Conservation (phyloP, 2,329 filamentous ascomycete species). For the Calonectria montana region DNA sequence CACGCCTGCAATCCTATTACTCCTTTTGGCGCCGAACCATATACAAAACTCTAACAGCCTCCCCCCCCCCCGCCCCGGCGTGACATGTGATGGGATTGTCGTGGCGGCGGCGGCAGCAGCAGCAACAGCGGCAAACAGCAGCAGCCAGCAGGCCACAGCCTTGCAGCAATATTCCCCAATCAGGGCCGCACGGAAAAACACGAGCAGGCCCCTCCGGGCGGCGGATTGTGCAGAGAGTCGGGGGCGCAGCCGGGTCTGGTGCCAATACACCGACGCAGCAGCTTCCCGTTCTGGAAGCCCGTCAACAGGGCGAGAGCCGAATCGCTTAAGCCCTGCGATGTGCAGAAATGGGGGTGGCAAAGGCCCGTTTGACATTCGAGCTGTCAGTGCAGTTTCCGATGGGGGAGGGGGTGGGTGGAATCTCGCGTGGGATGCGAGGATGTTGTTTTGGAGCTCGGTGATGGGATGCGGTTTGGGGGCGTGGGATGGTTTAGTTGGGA, state of each 20-base stretch:
- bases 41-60: not conserved
- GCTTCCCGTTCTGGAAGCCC: slow-evolving; percentile 20
- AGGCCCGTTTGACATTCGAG: slow-evolving; percentile 14
- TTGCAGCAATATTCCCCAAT: not conserved
- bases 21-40: not conserved
- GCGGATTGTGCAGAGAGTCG: not conserved
- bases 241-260: not conserved
- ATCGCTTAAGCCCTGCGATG: not conserved
- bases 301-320: not conserved
- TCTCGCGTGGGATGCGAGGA: not conserved
- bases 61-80: not conserved
- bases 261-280: not conserved
- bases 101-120: too few species aligned
- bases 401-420: not conserved
- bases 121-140: too few species aligned
- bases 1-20: not conserved
- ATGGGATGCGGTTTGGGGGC: slow-evolving; percentile 19
- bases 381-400: slow-evolving; percentile 16
- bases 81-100: not conserved
- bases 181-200: not conserved
- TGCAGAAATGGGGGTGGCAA: not conserved
- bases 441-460: slow-evolving; percentile 14
- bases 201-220: not conserved
- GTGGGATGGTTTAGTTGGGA: slow-evolving; percentile 28
- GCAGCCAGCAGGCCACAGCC: not conserved